Conservation (phyloP, 176 grass and related monocot species). For the Carex littledalei region DNA sequence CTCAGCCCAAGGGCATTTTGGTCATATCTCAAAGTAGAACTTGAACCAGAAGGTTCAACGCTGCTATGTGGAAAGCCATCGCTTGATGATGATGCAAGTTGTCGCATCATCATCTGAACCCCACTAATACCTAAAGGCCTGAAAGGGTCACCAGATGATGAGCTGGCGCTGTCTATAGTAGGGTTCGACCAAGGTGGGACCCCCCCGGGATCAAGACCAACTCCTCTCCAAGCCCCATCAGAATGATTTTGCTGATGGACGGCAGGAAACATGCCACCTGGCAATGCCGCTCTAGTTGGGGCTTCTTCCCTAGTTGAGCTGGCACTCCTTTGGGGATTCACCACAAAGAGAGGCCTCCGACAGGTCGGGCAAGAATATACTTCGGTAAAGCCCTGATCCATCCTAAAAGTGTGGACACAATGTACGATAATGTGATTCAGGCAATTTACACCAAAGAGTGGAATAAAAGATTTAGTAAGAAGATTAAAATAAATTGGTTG, state of each 20-base stretch:
- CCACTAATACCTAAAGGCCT: slow-evolving; percentile 58
- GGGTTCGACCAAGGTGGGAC: slow-evolving; percentile 58
- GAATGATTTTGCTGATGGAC: slow-evolving; percentile 56
- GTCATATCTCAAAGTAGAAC: slow-evolving; percentile 44
- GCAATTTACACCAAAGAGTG: background rate
- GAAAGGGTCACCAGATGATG: slow-evolving; percentile 62
- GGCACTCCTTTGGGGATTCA: slow-evolving; percentile 38
- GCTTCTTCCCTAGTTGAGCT: slow-evolving; percentile 63
- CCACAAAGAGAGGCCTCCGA: slow-evolving; percentile 71
- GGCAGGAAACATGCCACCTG: slow-evolving; percentile 51
- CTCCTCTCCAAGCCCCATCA: slow-evolving; percentile 79
- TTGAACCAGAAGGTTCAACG: slow-evolving; percentile 40
- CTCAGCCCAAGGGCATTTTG: slow-evolving; percentile 52
- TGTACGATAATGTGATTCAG: slow-evolving; percentile 3
- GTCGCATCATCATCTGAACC: slow-evolving; percentile 99
- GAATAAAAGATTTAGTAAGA: background rate
- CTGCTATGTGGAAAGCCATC: slow-evolving; percentile 58
- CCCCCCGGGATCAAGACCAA: slow-evolving; percentile 69
- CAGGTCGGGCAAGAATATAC: slow-evolving; percentile 96
- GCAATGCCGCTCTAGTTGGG: slow-evolving; percentile 55
- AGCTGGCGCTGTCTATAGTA: slow-evolving; percentile 58
- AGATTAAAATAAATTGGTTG: background rate
- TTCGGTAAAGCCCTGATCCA: slow-evolving; percentile 90
- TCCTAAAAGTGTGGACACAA: slow-evolving; percentile 44
- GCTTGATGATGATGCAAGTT: slow-evolving; percentile 72